Base-by-base conservation (phyloP, 495 filamentous ascomycete species). In the Trichoderma gamsii region DNA sequence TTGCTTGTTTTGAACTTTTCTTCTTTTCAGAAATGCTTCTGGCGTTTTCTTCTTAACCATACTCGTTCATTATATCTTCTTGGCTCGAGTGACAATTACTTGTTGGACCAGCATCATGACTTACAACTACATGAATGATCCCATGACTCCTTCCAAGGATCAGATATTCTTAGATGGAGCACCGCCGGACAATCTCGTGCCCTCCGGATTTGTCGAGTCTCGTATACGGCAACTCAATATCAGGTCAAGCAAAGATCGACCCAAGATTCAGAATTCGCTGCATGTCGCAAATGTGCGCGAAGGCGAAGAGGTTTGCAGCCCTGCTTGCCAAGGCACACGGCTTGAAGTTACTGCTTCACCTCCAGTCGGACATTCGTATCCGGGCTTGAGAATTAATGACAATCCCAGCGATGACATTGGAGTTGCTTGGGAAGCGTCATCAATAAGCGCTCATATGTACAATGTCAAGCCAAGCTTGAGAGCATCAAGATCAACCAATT, bases 331-430 rank as follows among this genome's bases (percentile, higher is more conserved):
- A 11, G 23, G 56, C 7, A 61, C 56, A 16, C 56, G 56, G 27
- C 2, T 61, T 16, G 56, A 61, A 32, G 56, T 61, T 2, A 29
- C 56, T 61, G 56, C 56, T 61, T 61, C 56, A 25, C 56, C 56
- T 61, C 56, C 56, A 6, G 56, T 61, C 16, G 56, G 56, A 32
- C 56, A 61, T 32, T 61, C 56, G 23, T 61, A 61, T 16, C 56
- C 56, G 16, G 56, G 56, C 8, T 61, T 61, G 27, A 32, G 27
- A 25, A 32, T 61, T 61, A 13, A 61, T 18, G 56, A 61, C 23
- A 32, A 61, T 32, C 56, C 32, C 27, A 32, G 23, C 27, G 56
- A 32, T 61, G 56, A 61, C 56, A 61, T 29, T 13, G 5, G 25
- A 13, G 27, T 61, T 61, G 56, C 56, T 18, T 61, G 27, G 56